Conservation (phyloP, 257 asterid species). For the Plantago elongata region DNA sequence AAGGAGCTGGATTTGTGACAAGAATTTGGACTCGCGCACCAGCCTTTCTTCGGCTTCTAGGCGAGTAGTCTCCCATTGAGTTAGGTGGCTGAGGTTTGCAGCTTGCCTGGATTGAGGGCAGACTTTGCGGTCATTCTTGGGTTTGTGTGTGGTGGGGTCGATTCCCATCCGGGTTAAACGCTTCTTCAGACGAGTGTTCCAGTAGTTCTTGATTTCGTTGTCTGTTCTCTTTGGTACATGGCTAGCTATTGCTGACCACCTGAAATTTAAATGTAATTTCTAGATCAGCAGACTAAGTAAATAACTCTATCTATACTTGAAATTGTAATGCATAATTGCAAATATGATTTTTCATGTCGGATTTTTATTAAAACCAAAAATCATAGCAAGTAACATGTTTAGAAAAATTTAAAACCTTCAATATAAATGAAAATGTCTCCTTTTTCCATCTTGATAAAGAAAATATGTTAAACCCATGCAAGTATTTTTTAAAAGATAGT, state of each 20-base stretch:
- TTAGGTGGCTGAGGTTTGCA: slow-evolving; percentile 7
- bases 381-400: no score
- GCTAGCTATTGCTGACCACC: slow-evolving; percentile 10
- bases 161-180: slow-evolving; percentile 5
- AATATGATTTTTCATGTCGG: background rate
- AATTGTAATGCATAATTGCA: background rate
- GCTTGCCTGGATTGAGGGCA: background rate
- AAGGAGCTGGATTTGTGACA: background rate
- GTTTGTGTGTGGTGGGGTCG: slow-evolving; percentile 9
- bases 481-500: no score
- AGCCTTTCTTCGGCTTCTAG: slow-evolving; percentile 8
- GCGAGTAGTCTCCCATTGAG: slow-evolving; percentile 2
- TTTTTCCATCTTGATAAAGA: no score
- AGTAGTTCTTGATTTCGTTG: slow-evolving; percentile 11
- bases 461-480: no score
- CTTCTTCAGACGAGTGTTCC: slow-evolving; percentile 6
- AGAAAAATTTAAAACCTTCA: no score
- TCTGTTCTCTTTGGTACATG: slow-evolving; percentile 4
- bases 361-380: no score
- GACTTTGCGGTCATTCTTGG: background rate
- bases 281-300: background rate
- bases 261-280: background rate
- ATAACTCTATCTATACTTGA: background rate
- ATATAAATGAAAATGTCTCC: no score
- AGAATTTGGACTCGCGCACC: background rate